These are phyloP conservation scores for Monosporascus sp. DNA, from an alignment of 2,329 filamentous ascomycete species.

Conservation along the genomic window DNA sequence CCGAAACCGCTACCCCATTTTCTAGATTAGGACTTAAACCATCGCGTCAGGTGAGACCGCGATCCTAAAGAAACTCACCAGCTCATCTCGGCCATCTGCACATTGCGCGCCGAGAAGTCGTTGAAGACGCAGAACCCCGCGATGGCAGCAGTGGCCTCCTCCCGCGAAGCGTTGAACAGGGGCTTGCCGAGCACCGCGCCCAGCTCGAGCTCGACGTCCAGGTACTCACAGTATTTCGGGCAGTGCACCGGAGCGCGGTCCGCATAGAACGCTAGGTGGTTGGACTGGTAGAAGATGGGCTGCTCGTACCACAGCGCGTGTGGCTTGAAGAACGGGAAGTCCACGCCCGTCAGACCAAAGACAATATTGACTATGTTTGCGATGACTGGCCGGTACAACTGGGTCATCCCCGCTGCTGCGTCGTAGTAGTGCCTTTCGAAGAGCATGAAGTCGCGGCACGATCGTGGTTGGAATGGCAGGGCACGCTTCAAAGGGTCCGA, in stretches of 20 bases:
- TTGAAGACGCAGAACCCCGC: slow-evolving; percentile 24
- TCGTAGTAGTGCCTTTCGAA: slow-evolving; percentile 21
- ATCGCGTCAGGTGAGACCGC: neutral
- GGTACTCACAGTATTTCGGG: slow-evolving; percentile 16
- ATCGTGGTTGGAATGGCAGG: slow-evolving; percentile 22
- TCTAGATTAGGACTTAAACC: neutral
- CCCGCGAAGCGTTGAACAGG: slow-evolving; percentile 17
- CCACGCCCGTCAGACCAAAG: slow-evolving; percentile 9
- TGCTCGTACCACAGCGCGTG: slow-evolving; percentile 16
- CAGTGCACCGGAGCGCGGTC: slow-evolving; percentile 16
- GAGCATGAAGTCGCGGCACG: slow-evolving; percentile 25
- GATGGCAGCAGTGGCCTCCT: slow-evolving; percentile 18
- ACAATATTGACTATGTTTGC: slow-evolving; percentile 8
- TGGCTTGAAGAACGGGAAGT: slow-evolving; percentile 18
- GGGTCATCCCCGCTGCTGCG: slow-evolving; percentile 16
- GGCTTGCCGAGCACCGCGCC: slow-evolving; percentile 17
- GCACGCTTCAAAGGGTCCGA: slow-evolving; percentile 13
- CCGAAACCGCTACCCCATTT: slow-evolving; percentile 15
- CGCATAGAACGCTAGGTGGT: slow-evolving; percentile 21
- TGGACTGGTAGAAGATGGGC: slow-evolving; percentile 23
- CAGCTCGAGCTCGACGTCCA: slow-evolving; percentile 23
- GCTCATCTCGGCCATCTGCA: slow-evolving; percentile 20
- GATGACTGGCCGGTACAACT: slow-evolving; percentile 12
- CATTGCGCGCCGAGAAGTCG: slow-evolving; percentile 20
- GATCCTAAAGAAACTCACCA: slow-evolving; percentile 6